phyloP scores from a whole-genome alignment of 2,329 filamentous ascomycete genomes.

The Nothopassalora personata region DNA sequence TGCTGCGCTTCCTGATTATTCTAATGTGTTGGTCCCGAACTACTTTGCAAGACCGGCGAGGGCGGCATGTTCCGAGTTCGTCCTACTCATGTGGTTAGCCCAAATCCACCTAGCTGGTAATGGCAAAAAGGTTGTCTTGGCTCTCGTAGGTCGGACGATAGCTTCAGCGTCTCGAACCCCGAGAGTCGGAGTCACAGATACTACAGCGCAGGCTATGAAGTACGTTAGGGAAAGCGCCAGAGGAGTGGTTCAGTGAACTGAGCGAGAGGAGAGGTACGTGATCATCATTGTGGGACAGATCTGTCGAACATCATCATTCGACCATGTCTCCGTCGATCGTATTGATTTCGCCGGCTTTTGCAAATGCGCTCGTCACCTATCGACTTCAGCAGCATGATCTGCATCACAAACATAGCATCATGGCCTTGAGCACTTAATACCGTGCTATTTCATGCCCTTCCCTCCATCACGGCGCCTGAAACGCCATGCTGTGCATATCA shows the following conservation, averaged over 20 bases:
- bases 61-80: no score
- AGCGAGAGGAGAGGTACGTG: not conserved
- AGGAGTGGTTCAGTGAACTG: not conserved
- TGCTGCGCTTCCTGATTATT: no score
- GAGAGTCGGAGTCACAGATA: not conserved
- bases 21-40: no score
- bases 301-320: not conserved
- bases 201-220: not conserved
- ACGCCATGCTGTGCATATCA: constrained; percentile 24
- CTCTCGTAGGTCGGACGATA: not conserved
- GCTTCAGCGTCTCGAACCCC: not conserved
- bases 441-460: not conserved
- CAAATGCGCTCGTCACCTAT: not conserved
- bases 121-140: not conserved
- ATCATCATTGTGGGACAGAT: not conserved
- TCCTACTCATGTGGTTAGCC: no score
- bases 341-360: no score
- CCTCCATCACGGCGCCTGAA: constrained; percentile 15
- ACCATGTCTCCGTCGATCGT: not conserved
- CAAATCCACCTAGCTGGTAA: no score
- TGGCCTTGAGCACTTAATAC: not conserved
- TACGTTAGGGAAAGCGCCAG: no score
- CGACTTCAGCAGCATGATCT: not conserved
- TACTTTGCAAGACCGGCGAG: no score
- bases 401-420: constrained; percentile 1